phyloP scores from a whole-genome alignment of 768 basidiomycete genomes.

The Suillus plorans region DNA sequence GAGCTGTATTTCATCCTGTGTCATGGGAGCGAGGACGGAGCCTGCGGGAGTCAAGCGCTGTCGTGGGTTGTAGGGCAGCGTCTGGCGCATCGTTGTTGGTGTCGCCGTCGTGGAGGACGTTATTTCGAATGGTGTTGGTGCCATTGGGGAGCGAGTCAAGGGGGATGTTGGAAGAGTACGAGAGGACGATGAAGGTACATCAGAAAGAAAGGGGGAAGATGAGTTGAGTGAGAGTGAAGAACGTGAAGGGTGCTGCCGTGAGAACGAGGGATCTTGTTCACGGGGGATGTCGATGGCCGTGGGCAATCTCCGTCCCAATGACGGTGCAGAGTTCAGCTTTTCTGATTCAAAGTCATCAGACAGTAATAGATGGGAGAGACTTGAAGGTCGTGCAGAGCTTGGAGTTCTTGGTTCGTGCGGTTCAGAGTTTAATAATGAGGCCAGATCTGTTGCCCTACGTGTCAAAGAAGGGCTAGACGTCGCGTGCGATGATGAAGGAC shows the following conservation, averaged over 20 bases:
- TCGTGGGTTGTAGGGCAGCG: slow-evolving; percentile 64
- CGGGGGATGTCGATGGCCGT: slow-evolving; percentile 33
- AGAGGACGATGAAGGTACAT: slow-evolving; percentile 17
- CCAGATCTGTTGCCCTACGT: slow-evolving; percentile 73
- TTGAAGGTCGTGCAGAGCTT: slow-evolving; percentile 41
- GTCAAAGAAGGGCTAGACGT: slow-evolving; percentile 46
- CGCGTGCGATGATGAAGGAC: slow-evolving; percentile 33
- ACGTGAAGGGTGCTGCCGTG: slow-evolving; percentile 22
- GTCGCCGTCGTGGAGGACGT: slow-evolving; percentile 34
- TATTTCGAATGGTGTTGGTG: slow-evolving; percentile 30
- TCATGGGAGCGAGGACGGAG: slow-evolving; percentile 64
- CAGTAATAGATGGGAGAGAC: slow-evolving; percentile 40
- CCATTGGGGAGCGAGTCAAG: slow-evolving; percentile 28
- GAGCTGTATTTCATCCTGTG: slow-evolving; percentile 57
- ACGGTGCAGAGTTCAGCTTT: slow-evolving; percentile 22
- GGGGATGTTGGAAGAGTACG: slow-evolving; percentile 29
- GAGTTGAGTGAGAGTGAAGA: slow-evolving; percentile 22
- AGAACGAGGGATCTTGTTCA: slow-evolving; percentile 25
- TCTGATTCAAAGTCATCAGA: slow-evolving; percentile 30
- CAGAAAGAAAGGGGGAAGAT: slow-evolving; percentile 16
- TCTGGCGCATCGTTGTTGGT: slow-evolving; percentile 22
- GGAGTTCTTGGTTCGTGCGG: slow-evolving; percentile 38
- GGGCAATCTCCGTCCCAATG: slow-evolving; percentile 32
- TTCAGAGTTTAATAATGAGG: slow-evolving; percentile 71
- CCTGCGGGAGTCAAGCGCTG: slow-evolving; percentile 59